Base-by-base conservation (phyloP, 106 monocot species). In the Dioscorea dumetorum region DNA sequence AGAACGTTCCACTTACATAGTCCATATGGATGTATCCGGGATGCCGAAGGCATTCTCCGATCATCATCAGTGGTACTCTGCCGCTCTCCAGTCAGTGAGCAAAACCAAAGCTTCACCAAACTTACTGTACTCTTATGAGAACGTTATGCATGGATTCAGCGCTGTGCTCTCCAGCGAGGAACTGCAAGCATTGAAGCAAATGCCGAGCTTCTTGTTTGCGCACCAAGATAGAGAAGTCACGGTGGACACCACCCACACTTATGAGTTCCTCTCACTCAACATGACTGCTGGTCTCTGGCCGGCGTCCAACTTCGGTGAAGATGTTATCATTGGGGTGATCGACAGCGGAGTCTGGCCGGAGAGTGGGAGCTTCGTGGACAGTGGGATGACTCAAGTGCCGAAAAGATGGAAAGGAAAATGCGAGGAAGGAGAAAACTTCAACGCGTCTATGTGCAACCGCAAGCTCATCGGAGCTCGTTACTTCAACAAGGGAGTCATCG, bases 331-430 rank as follows among this genome's bases (percentile, higher is more conserved):
- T 51, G 99, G 99, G 1, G 90, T 99, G 22, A 79, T 99, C 32
- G 99, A 99, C 64, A 99, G 93, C 33, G 99, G 99, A 17, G 93
- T 81, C 14, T 99, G 99, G 99, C 93, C 99, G 17, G 93, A 83
- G 75, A 52, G 72, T 11, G 64, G 68, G 70, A 93, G 90, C 75
- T 99, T 81, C 76, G 82, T 84, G 68, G 99, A 99, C 73, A 56
- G 74, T 24, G 93, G 93, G 33, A 70, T 93, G 35, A 90, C 90
- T 3, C 79, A 90, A 21, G 83, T 93, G 21, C 64, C 82, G 2
- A 48, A 48, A 21, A 41, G 41, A 6, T 99, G 99, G 99, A 82
- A 85, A 61, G 99, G 99, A 4, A 70, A 24, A 51, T 99, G 99
- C 67, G 81, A 87, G 65, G 72, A 33, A 0, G 87, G 89, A 10